Evolutionary conservation across 1,284 basidiomycete species (phyloP), one percentile per base, ranked within the genome.

Genomic region (Veloporphyrellus conicus): DNA sequence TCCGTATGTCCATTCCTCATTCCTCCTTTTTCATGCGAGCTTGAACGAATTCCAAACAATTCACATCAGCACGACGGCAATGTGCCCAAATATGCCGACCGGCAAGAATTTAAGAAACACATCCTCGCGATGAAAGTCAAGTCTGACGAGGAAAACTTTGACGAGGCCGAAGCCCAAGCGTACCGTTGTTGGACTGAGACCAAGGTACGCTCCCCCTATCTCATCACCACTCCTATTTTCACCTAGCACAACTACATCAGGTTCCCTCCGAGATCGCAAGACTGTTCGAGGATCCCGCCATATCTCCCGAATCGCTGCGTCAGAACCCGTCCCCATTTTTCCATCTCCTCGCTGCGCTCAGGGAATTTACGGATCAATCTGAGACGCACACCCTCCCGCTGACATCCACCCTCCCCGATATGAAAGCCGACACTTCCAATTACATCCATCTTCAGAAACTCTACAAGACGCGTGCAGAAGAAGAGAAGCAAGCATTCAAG

Each of bases 91-190:
- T 73, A 73, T 27, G 76, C 74, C 0, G 90, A 96, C 58, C 85
- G 89, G 58, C 76, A 84, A 51, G 82, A 78, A 18, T 95, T 98
- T 72, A 91, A 93, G 62, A 72, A 78, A 43, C 53, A 51, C 8
- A 71, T 94, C 45, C 67, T 69, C 28, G 71, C 67, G 2, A 79
- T 82, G 73, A 82, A 79, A 57, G 65, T 76, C 50, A 90, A 92
- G 58, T 60, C 71, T 0, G 95, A 99, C 66, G 90, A 95, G 60
- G 95, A 99, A 71, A 98, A 98, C 70, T 93, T 93, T 64, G 94
- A 97, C 56, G 93, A 96, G 67, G 93, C 93, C 1, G 78, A 87
- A 55, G 75, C 82, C 2, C 84, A 93, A 66, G 85, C 87, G 0
- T 88, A 87, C 65, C 78, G 88, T 32, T 81, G 79, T 45, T 90